phyloP scores from a whole-genome alignment of 495 filamentous ascomycete species.

The Daldinia grandis region DNA sequence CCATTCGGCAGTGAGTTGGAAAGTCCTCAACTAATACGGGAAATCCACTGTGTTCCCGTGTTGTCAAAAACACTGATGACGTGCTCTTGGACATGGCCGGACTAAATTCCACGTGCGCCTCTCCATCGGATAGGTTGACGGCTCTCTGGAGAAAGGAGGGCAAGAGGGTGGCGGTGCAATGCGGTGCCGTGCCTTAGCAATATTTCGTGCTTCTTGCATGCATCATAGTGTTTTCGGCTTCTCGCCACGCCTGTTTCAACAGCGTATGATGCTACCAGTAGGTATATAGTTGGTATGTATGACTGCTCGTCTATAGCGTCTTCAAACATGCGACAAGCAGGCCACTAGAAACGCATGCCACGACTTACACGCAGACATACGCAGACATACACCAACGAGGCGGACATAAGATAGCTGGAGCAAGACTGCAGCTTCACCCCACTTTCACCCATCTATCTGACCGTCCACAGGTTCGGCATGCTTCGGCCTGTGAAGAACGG shows the following conservation, averaged over 20 bases:
- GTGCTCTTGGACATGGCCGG: conserved; percentile 17
- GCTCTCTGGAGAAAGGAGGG: neutral
- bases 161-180: neutral
- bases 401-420: conserved; percentile 15
- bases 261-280: conserved; percentile 1
- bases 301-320: conserved; percentile 6
- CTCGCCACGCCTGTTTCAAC: conserved; percentile 14
- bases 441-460: conserved; percentile 22
- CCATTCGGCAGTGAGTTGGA: neutral
- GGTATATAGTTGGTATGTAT: neutral
- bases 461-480: conserved; percentile 14
- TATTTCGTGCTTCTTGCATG: conserved; percentile 16
- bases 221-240: conserved; percentile 14
- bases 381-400: conserved; percentile 11
- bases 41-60: neutral
- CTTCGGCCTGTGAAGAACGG: conserved; percentile 24
- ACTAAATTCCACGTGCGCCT: conserved; percentile 25
- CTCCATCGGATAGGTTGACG: conserved; percentile 19
- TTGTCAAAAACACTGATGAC: conserved; percentile 22
- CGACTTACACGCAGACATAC: conserved; percentile 4
- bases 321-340: conserved; percentile 20
- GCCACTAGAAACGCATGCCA: conserved; percentile 34
- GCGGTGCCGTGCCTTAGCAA: conserved; percentile 12
- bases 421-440: conserved; percentile 30
- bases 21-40: neutral